Conservation (phyloP, 2,329 filamentous ascomycete species). For the Graphilbum ipis-grandicollis region DNA sequence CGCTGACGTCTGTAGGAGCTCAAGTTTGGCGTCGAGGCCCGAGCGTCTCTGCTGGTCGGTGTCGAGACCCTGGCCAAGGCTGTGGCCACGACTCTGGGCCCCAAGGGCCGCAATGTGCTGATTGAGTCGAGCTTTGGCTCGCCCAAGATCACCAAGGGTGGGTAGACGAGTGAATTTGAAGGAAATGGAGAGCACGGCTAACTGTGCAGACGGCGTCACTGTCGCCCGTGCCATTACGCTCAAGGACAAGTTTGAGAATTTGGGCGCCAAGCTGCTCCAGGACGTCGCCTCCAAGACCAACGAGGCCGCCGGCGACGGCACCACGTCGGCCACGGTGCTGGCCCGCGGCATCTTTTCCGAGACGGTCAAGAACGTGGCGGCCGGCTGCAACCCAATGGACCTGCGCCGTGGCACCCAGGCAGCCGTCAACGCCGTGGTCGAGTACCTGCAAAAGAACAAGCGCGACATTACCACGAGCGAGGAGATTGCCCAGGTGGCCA, state of each 20-base stretch:
- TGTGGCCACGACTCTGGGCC: slow-evolving; percentile 87
- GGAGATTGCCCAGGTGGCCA: slow-evolving; percentile 95
- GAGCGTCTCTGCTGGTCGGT: slow-evolving; percentile 76
- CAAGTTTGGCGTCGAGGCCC: slow-evolving; percentile 92
- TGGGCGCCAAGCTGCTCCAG: slow-evolving; percentile 88
- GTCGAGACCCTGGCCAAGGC: slow-evolving; percentile 94
- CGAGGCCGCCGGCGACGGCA: slow-evolving; percentile 96
- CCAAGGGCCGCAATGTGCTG: slow-evolving; percentile 95
- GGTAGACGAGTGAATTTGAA: too few species aligned
- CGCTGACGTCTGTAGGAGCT: slow-evolving; percentile 49
- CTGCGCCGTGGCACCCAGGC: slow-evolving; percentile 92
- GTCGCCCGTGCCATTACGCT: slow-evolving; percentile 80
- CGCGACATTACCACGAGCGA: slow-evolving; percentile 93
- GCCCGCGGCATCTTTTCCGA: slow-evolving; percentile 98
- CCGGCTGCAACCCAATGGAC: slow-evolving; percentile 99
- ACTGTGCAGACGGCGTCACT: slow-evolving; percentile 49
- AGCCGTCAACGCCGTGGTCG: slow-evolving; percentile 84
- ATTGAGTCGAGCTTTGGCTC: slow-evolving; percentile 98
- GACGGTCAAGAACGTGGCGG: slow-evolving; percentile 98
- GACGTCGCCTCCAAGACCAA: slow-evolving; percentile 99
- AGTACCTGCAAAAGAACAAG: slow-evolving; percentile 91
- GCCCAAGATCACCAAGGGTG: slow-evolving; percentile 99
- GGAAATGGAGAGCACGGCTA: too few species aligned
- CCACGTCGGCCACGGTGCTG: slow-evolving; percentile 92
- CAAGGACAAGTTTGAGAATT: slow-evolving; percentile 99